Evolutionary conservation across 2,329 filamentous ascomycete genomes (phyloP).

Genomic region (Aureobasidium uvarum): DNA sequence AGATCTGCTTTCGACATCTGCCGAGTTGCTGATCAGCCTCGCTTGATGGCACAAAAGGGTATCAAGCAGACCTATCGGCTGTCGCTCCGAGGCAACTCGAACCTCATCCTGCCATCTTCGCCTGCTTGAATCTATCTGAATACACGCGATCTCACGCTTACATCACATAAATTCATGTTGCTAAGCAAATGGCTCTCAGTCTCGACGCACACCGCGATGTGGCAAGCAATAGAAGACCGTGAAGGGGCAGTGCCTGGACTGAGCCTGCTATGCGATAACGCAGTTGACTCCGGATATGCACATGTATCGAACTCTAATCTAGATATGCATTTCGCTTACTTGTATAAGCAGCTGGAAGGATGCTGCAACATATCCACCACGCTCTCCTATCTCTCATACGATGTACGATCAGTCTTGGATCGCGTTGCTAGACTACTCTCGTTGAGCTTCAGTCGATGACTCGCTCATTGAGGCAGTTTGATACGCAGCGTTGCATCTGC

Average conservation of each 20-base stretch:
- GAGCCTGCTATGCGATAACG: neutral
- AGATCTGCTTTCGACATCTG: constrained; percentile 15
- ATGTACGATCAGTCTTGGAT: neutral
- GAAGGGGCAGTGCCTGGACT: neutral
- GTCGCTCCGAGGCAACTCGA: neutral
- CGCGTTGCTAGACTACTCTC: neutral
- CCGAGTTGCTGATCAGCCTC: constrained; percentile 7
- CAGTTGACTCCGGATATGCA: neutral
- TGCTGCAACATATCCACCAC: neutral
- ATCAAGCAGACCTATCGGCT: constrained; percentile 6
- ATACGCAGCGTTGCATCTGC: neutral
- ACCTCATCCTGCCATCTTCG: neutral
- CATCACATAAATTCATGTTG: neutral
- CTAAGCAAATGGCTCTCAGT: neutral
- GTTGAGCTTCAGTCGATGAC: neutral
- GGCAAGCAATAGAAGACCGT: neutral
- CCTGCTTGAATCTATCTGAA: neutral
- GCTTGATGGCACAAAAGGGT: neutral
- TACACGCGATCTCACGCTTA: neutral
- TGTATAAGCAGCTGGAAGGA: too few species aligned
- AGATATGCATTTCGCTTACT: neutral
- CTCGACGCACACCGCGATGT: neutral
- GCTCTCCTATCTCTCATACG: neutral
- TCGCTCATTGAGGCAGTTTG: neutral
- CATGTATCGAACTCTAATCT: neutral